Percentiles rank a stretch among this genome's conserved stretches.
Conservation (phyloP, 1,139 yeast genomes). For the Candida pseudoviswanathii region DNA sequence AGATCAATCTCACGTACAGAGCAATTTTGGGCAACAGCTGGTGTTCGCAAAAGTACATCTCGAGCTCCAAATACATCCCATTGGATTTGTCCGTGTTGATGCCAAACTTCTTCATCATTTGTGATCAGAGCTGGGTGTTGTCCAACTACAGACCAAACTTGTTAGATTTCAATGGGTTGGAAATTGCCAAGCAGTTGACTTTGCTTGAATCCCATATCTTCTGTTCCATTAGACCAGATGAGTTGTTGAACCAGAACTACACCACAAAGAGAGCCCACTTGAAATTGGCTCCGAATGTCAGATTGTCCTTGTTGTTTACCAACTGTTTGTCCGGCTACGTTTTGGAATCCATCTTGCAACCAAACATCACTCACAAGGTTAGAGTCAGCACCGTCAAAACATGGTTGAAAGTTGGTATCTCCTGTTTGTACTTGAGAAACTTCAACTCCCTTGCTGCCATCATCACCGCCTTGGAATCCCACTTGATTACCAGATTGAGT, state of each 20-base stretch:
- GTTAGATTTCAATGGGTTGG: slow-evolving; percentile 74
- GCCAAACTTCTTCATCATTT: slow-evolving; percentile 40
- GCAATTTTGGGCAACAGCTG: slow-evolving; percentile 54
- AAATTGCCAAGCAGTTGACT: slow-evolving; percentile 83
- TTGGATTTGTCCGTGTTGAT: slow-evolving; percentile 30
- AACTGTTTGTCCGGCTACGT: slow-evolving; percentile 83
- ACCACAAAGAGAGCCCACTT: slow-evolving; percentile 63
- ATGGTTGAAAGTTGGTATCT: slow-evolving; percentile 84
- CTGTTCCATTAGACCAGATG: slow-evolving; percentile 67
- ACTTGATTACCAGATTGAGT: slow-evolving; percentile 68
- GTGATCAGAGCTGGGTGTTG: slow-evolving; percentile 51
- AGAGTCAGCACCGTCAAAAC: slow-evolving; percentile 65
- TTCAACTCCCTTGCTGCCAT: slow-evolving; percentile 90
- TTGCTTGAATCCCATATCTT: slow-evolving; percentile 76
- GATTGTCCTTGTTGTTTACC: slow-evolving; percentile 69
- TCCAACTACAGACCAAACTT: slow-evolving; percentile 54
- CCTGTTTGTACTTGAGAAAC: slow-evolving; percentile 78
- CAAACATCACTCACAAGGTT: slow-evolving; percentile 49
- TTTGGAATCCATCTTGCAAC: slow-evolving; percentile 70
- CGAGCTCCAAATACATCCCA: slow-evolving; percentile 29
- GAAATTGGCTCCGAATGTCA: slow-evolving; percentile 72
- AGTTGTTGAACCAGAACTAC: slow-evolving; percentile 73
- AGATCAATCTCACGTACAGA: slow-evolving; percentile 49
- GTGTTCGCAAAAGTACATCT: slow-evolving; percentile 37
- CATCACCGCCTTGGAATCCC: slow-evolving; percentile 81